phyloP scores from a whole-genome alignment of 345 rosid species.

The Hibiscus syriacus region DNA sequence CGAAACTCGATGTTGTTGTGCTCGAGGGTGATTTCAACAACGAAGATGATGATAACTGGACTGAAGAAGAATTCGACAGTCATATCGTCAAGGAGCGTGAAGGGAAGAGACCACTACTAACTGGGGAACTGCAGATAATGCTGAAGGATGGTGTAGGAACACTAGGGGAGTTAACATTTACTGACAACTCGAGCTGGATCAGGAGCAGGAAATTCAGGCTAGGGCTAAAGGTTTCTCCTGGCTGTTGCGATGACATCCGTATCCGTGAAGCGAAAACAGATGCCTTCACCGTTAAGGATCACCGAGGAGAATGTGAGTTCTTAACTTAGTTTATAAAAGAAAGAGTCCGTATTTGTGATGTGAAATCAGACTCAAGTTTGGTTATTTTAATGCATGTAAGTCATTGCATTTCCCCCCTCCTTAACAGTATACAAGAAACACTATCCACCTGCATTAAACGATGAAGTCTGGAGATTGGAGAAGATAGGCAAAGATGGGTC shows the following conservation, averaged over 20 bases:
- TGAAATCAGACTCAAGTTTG: too few species aligned
- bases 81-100: conserved; percentile 94
- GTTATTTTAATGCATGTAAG: too few species aligned
- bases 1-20: conserved; percentile 74
- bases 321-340: not conserved
- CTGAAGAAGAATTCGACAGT: conserved; percentile 71
- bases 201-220: conserved; percentile 97
- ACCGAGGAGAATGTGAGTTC: conserved; percentile 87
- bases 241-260: conserved; percentile 65
- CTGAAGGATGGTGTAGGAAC: conserved; percentile 93
- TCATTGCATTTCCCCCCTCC: not conserved
- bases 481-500: conserved; percentile 98
- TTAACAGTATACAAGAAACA: conserved; percentile 89
- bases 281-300: conserved; percentile 96
- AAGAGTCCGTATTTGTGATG: not conserved
- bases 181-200: conserved; percentile 98
- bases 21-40: conserved; percentile 94
- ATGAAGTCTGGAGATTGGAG: conserved; percentile 97
- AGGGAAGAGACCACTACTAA: conserved; percentile 86
- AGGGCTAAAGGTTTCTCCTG: conserved; percentile 70
- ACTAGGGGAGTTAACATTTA: conserved; percentile 83
- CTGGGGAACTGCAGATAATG: conserved; percentile 77
- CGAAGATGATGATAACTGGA: conserved; percentile 81
- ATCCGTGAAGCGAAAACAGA: conserved; percentile 96
- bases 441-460: conserved; percentile 83